Evolutionary conservation across 148 eudicot genomes (phyloP).

Genomic region (Rhododendron mucronatum): DNA sequence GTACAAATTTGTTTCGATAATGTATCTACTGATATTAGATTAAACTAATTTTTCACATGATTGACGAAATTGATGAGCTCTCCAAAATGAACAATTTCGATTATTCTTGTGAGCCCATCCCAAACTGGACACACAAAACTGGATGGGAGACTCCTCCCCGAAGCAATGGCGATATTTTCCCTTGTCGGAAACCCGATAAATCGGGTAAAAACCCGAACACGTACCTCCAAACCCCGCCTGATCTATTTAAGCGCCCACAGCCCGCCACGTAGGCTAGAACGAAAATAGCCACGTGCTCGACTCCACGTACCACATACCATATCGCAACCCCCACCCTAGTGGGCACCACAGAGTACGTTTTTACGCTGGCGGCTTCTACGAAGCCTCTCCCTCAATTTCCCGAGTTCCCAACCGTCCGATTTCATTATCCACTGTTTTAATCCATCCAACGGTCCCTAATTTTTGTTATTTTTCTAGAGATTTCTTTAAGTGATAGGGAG

Average conservation of each 20-base stretch:
- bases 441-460: background rate
- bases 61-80: no score
- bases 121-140: no score
- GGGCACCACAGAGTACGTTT: background rate
- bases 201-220: background rate
- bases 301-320: background rate
- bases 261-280: background rate
- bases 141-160: no score
- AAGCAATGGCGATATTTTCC: background rate
- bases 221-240: background rate
- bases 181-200: background rate
- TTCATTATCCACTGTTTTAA: background rate
- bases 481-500: no score
- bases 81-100: no score
- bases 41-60: no score
- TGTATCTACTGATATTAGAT: no score
- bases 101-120: no score
- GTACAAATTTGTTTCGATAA: no score
- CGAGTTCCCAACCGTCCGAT: background rate
- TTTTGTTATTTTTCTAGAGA: background rate
- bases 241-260: background rate
- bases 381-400: background rate
- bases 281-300: background rate
- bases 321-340: background rate
- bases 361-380: background rate